A percentile compares a stretch with the other conserved stretches of the same genome.
Evolutionary conservation across 805 yeast genomes (phyloP).

Genomic region (Komagataella mondaviorum): DNA sequence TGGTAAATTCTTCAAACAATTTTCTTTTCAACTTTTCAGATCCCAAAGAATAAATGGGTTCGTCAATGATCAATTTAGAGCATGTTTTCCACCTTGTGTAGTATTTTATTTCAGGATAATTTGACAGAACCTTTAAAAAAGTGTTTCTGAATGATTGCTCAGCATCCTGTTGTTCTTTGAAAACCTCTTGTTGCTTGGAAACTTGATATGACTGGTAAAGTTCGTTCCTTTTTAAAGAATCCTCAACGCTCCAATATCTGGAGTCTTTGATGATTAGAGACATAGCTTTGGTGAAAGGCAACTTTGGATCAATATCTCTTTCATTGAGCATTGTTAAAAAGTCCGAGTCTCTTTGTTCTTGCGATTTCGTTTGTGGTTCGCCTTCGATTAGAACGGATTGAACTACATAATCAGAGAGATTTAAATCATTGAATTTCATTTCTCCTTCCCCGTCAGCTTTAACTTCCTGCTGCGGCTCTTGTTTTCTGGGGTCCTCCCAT

Average conservation of each 20-base stretch:
- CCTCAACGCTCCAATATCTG: slow-evolving; percentile 54
- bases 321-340: slow-evolving; percentile 42
- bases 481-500: slow-evolving; percentile 61
- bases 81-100: slow-evolving; percentile 55
- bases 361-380: background rate
- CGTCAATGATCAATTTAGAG: slow-evolving; percentile 40
- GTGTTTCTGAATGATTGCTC: slow-evolving; percentile 41
- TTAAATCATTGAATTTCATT: slow-evolving; percentile 13
- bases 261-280: slow-evolving; percentile 41
- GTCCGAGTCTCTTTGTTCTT: background rate
- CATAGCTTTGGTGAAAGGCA: slow-evolving; percentile 64
- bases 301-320: slow-evolving; percentile 49
- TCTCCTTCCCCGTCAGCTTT: background rate
- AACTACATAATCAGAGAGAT: background rate
- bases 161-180: slow-evolving; percentile 36
- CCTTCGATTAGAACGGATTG: background rate
- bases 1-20: slow-evolving; percentile 38
- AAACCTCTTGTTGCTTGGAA: slow-evolving; percentile 33
- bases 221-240: slow-evolving; percentile 44
- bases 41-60: slow-evolving; percentile 50
- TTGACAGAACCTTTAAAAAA: slow-evolving; percentile 32
- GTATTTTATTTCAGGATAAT: slow-evolving; percentile 28
- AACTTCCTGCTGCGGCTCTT: slow-evolving; percentile 2
- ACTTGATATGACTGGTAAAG: slow-evolving; percentile 54
- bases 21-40: slow-evolving; percentile 43